phyloP scores from a whole-genome alignment of 768 basidiomycete species.

The Xerocomellus amylosporus region DNA sequence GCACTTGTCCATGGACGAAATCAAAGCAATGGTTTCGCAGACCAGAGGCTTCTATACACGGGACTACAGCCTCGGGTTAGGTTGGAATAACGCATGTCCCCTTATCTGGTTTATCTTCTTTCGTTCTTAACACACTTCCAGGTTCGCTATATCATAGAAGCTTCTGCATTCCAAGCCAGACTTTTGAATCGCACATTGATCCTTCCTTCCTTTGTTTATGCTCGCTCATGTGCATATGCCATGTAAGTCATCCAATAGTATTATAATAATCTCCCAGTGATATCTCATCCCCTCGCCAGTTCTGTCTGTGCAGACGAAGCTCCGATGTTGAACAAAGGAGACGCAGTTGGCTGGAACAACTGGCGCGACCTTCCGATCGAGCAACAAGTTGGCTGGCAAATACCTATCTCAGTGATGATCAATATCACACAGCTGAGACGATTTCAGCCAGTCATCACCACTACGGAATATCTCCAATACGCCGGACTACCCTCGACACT shows the following conservation, averaged over 20 bases:
- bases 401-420: conserved; percentile 37
- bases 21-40: conserved; percentile 33
- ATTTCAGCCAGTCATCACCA: conserved; percentile 35
- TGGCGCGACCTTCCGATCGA: conserved; percentile 39
- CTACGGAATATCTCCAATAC: conserved; percentile 40
- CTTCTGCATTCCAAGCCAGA: conserved; percentile 37
- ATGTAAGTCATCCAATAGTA: conserved; percentile 23
- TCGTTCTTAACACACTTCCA: conserved; percentile 10
- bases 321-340: conserved; percentile 42
- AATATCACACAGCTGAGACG: conserved; percentile 38
- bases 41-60: conserved; percentile 42
- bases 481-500: conserved; percentile 28
- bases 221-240: conserved; percentile 41
- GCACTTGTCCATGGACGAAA: conserved; percentile 28
- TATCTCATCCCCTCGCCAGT: conserved; percentile 13
- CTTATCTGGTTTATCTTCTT: background rate
- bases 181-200: conserved; percentile 41
- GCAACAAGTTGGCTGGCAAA: conserved; percentile 32
- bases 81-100: conserved; percentile 43
- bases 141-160: conserved; percentile 47
- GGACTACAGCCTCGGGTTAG: conserved; percentile 44
- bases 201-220: conserved; percentile 42
- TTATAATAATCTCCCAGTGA: background rate
- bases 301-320: conserved; percentile 38
- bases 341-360: conserved; percentile 37